phyloP scores from a whole-genome alignment of 2,329 filamentous ascomycete species.

The Pseudocercospora macadamiae region DNA sequence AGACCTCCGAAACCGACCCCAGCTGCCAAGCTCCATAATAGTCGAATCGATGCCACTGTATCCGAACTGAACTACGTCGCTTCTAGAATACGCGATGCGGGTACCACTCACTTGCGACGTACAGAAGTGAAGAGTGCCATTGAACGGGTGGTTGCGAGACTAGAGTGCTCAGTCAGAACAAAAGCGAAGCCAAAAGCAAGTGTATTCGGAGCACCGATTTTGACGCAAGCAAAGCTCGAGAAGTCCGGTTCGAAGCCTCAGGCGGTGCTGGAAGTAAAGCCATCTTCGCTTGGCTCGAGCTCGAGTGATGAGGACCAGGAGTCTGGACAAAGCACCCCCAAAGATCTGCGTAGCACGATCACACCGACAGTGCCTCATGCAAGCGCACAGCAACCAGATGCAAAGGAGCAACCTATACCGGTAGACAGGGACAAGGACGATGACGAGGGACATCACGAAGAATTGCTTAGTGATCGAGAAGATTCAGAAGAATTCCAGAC shows the following conservation, averaged over 20 bases:
- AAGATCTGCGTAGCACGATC: too few relatives aligned
- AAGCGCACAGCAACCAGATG: too few relatives aligned
- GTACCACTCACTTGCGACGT: constrained; percentile 70
- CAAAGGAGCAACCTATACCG: too few relatives aligned
- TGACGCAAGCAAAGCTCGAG: background rate
- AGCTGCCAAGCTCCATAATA: constrained; percentile 64
- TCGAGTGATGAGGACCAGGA: background rate
- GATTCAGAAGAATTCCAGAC: constrained; percentile 10
- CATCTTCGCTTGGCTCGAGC: background rate
- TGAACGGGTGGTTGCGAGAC: constrained; percentile 72
- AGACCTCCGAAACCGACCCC: constrained; percentile 17
- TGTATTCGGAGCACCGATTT: constrained; percentile 27
- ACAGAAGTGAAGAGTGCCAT: constrained; percentile 77
- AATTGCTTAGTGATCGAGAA: background rate
- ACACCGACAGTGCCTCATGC: too few relatives aligned
- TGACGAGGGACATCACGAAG: background rate
- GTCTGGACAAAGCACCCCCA: background rate
- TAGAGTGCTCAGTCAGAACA: constrained; percentile 72
- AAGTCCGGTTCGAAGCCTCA: background rate
- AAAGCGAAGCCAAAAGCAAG: constrained; percentile 43
- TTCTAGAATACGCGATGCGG: constrained; percentile 47
- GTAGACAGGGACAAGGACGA: too few relatives aligned
- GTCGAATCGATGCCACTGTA: constrained; percentile 68
- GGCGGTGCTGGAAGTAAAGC: background rate
- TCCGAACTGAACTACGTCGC: constrained; percentile 55